Percentiles rank a stretch among this genome's conserved stretches.
Evolutionary conservation across 495 filamentous ascomycete species (phyloP).

Genomic region (Penicillium taxi): DNA sequence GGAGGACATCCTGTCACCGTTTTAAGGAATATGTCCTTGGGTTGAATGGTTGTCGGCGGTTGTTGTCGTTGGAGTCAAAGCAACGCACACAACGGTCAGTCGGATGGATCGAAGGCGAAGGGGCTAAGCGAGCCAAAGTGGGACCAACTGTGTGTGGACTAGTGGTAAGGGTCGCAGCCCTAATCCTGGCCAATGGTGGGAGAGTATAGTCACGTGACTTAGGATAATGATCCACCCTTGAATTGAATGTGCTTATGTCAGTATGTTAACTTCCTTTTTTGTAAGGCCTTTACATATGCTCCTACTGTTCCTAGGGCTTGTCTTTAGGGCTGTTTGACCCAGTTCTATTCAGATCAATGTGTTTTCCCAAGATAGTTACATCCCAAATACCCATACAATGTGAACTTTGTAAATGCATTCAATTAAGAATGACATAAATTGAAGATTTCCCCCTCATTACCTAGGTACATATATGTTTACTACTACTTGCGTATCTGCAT

Average conservation of each 20-base stretch:
- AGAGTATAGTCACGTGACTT: background rate
- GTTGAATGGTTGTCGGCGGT: conserved; percentile 43
- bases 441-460: too few species aligned
- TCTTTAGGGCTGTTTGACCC: conserved; percentile 17
- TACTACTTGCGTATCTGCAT: too few species aligned
- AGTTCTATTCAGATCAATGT: too few species aligned
- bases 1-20: conserved; percentile 81
- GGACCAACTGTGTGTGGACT: conserved; percentile 32
- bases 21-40: conserved; percentile 36
- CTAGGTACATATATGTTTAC: too few species aligned
- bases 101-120: conserved; percentile 34
- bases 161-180: conserved; percentile 35
- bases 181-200: conserved; percentile 25
- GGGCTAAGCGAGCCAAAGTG: conserved; percentile 31
- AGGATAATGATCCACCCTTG: too few species aligned
- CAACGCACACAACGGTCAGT: conserved; percentile 43
- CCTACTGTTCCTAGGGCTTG: conserved; percentile 12
- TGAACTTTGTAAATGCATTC: too few species aligned
- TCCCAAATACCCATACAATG: too few species aligned
- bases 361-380: too few species aligned
- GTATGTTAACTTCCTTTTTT: too few species aligned
- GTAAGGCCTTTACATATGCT: too few species aligned
- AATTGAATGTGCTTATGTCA: conserved; percentile 14
- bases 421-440: too few species aligned
- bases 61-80: conserved; percentile 44